phyloP scores from a whole-genome alignment of 1,284 basidiomycete species.

The Sanghuangporus weigelae region DNA sequence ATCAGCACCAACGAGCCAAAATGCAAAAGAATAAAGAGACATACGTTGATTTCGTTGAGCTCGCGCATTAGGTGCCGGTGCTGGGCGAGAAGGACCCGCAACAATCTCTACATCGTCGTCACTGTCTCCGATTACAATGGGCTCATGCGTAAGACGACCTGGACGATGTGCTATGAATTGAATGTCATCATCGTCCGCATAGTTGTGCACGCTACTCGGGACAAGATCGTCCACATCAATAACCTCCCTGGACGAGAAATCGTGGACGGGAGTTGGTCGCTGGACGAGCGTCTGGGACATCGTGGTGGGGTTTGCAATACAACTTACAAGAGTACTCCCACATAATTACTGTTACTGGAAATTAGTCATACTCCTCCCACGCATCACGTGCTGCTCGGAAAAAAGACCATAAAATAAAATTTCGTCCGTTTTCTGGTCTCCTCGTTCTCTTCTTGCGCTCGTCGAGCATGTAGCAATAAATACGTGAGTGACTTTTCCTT shows the following conservation, averaged over 20 bases:
- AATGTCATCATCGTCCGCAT: slow-evolving; percentile 28
- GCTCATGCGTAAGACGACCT: slow-evolving; percentile 21
- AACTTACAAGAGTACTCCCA: neutral
- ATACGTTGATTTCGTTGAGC: neutral
- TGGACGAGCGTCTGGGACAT: slow-evolving; percentile 18
- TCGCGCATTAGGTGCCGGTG: slow-evolving; percentile 15
- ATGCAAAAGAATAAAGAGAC: neutral
- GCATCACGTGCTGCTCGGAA: slow-evolving; percentile 8
- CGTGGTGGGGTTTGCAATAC: neutral
- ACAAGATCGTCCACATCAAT: slow-evolving; percentile 13
- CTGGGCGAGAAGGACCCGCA: slow-evolving; percentile 12
- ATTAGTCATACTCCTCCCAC: slow-evolving; percentile 13
- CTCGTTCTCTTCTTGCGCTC: neutral
- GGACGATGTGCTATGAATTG: slow-evolving; percentile 6
- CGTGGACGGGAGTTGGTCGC: slow-evolving; percentile 8
- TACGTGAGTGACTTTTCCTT: slow-evolving; percentile 7
- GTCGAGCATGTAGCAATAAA: neutral
- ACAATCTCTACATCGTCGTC: slow-evolving; percentile 29
- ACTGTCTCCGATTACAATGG: slow-evolving; percentile 32
- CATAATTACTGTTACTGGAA: neutral
- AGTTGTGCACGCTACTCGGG: neutral
- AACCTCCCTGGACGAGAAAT: slow-evolving; percentile 2
- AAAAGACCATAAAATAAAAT: slow-evolving; percentile 14
- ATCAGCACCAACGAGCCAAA: neutral
- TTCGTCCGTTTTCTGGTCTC: neutral